A percentile compares a stretch with the other conserved stretches of the same genome.
Conservation (phyloP, 2,329 filamentous ascomycete genomes). For the Fusarium sp. region DNA sequence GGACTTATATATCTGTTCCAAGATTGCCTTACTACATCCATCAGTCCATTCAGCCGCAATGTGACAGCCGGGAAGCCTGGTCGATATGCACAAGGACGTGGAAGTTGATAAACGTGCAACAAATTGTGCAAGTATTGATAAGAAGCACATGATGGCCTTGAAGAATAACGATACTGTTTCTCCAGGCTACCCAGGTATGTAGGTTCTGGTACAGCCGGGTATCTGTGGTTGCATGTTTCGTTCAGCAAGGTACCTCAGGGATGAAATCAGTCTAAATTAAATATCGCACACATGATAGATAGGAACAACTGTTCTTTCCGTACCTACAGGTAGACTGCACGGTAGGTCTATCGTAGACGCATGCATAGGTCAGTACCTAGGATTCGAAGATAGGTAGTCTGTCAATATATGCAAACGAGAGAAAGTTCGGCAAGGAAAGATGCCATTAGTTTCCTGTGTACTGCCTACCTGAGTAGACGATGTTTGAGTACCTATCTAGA, state of each 20-base stretch:
- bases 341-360: neutral
- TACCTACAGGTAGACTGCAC: neutral
- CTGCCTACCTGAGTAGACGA: neutral
- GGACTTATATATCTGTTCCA: neutral
- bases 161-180: no score
- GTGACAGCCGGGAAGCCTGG: neutral
- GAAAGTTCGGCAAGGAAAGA: neutral
- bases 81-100: neutral
- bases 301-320: neutral
- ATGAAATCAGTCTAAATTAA: neutral
- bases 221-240: neutral
- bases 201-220: neutral
- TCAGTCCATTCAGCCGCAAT: neutral
- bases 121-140: neutral
- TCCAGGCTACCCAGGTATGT: neutral
- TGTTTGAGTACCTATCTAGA: neutral
- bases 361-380: neutral
- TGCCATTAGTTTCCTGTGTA: neutral
- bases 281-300: neutral
- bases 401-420: neutral
- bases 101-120: neutral
- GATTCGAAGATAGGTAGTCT: neutral
- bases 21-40: constrained; percentile 6
- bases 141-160: neutral
- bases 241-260: neutral